Evolutionary conservation across 2,329 filamentous ascomycete genomes (phyloP), one percentile per base, ranked within the genome.

Genomic region (Phaeoacremonium minimum): DNA sequence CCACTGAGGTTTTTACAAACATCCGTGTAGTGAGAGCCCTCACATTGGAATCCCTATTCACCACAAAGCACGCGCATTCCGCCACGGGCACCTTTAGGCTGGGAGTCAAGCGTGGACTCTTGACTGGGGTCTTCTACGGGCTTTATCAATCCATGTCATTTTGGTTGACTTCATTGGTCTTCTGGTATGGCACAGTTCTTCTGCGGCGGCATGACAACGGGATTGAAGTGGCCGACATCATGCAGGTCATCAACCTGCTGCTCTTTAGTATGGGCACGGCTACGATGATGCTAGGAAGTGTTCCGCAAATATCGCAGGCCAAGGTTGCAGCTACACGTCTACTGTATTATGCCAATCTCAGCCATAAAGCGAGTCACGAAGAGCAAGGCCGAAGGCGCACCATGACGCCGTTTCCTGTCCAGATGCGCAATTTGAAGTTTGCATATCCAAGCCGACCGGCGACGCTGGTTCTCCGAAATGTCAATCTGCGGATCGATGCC

Each of bases 261-360:
- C 73, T 95, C n/a, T 86, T 96, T 54, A 83, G 85, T 42, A 77
- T 95, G 38, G 80, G 82, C 9, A 87, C 84, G 9, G 77, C 85
- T 3, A 79, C 79, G 22, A 71, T 73, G 19, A 77, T 93, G 37
- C 63, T 94, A 14, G 73, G 76, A 32, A 83, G 82, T 51, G 78
- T 97, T 16, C 90, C 91, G 0, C 87, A 95, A 51, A 80, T 95
- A 30, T 83, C 80, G 11, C 77, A 82, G 13, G 80, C 87, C 1
- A 79, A 82, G 45, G 78, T 84, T 19, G 83, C 84, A 1, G 88
- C 87, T 0, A 73, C 75, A 1, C 78, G 83, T 17, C 72, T 97
- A 13, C 71, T 97, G 1, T 73, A 74, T 8, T 82, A 91, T 2
- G 75, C 81, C 2, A 68, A 69, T 4, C 69, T 95, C 2, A 70